A percentile compares a stretch with the other conserved stretches of the same genome.
phyloP scores from a whole-genome alignment of 768 basidiomycete genomes.

The Suillus variegatus region DNA sequence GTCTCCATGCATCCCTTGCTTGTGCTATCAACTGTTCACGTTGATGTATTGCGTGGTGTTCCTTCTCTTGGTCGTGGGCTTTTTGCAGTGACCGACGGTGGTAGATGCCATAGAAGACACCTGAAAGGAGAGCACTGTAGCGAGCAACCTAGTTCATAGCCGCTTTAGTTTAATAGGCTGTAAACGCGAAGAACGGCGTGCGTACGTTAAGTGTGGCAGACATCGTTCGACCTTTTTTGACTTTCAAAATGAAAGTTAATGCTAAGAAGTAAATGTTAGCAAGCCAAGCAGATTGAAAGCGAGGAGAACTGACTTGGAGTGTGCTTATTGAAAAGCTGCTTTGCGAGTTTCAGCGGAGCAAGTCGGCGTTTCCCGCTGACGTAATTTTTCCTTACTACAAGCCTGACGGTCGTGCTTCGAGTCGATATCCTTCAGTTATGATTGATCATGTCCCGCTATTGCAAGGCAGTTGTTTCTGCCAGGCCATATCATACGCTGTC shows the following conservation, averaged over 20 bases:
- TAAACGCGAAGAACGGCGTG: conserved; percentile 34
- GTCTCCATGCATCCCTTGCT: conserved; percentile 90
- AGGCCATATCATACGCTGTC: conserved; percentile 48
- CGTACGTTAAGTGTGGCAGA: conserved; percentile 78
- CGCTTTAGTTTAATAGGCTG: conserved; percentile 4
- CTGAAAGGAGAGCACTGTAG: conserved; percentile 86
- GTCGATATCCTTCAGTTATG: background rate
- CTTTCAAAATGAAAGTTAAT: conserved; percentile 9
- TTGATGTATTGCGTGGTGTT: conserved; percentile 69
- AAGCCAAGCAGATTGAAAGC: too few species aligned
- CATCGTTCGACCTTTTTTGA: conserved; percentile 41
- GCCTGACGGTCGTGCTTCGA: too few species aligned
- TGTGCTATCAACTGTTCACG: conserved; percentile 78
- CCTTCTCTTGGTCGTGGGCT: conserved; percentile 74
- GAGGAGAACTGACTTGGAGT: conserved; percentile 10
- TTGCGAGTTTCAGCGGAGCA: conserved; percentile 25
- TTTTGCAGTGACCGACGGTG: conserved; percentile 91
- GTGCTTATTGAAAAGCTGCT: conserved; percentile 11
- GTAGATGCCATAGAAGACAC: conserved; percentile 88
- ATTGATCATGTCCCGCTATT: conserved; percentile 20
- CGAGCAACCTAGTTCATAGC: conserved; percentile 73
- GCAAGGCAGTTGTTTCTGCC: conserved; percentile 62
- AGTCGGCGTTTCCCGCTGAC: conserved; percentile 32
- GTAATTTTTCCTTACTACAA: conserved; percentile 16
- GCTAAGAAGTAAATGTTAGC: background rate